Evolutionary conservation across 306 rosid species (phyloP), one percentile per base, ranked within the genome.

Genomic region (Quercus parvula): DNA sequence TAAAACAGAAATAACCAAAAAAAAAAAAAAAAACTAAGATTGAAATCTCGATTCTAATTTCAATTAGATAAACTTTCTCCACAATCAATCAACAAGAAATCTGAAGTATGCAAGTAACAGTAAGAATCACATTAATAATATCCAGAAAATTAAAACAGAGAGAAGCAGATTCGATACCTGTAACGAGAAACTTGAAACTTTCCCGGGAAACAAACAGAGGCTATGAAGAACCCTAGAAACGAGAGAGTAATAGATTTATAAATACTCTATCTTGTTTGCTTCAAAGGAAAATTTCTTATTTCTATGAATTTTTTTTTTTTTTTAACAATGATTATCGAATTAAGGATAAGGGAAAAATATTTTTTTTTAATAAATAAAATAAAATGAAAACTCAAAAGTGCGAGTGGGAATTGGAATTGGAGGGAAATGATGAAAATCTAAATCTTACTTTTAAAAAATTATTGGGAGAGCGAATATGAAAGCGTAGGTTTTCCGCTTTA

Each of bases 341-440:
- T 19, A 46, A 38, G 15, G 46, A 62, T 59, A 44, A 5, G 19
- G 20, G 52, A 74, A 73, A 74, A 18, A 35, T 6, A 35, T 35
- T 0, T 44, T 9, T 44, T 8, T 44, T 44, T 2, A 41, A 41
- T 31, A 31, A 31, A 31, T 31, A 31, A 12, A 49, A 46, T 0
- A 46, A 11, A 49, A 27, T 7, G 12, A 67, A 69, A 70, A 41
- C 46, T 41, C 46, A 3, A 24, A 22, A 14, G 35, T 31, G 35
- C 33, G 31, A 31, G 72, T 9, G 57, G 44, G 56, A 58, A 77
- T 55, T 72, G 85, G 85, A 82, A 77, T 64, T 72, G 85, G 85
- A 82, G 85, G 81, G 85, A 82, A 77, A 82, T 72, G 49, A 75
- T 79, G 27, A 46, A 75, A 44, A 19, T 73, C 72, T 17, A 46